Percentiles rank a stretch among this genome's conserved stretches.
Evolutionary conservation across 2,329 filamentous ascomycete species (phyloP).

Genomic region (Eurotiales sp.): DNA sequence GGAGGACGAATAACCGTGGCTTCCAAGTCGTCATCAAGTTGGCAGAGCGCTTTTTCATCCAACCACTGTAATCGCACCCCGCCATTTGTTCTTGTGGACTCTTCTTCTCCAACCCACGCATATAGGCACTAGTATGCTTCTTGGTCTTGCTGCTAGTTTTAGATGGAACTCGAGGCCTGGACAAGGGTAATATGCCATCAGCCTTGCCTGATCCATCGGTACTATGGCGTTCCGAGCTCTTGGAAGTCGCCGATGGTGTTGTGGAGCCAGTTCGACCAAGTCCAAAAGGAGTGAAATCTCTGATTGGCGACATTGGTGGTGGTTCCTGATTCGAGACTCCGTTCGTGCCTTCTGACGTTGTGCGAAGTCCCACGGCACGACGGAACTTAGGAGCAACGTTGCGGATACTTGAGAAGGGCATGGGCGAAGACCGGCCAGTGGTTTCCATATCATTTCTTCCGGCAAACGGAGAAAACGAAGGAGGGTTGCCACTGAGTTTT

Average conservation of each 20-base stretch:
- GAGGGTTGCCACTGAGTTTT: constrained; percentile 35
- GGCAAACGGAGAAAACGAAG: constrained; percentile 46
- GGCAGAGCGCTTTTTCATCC: constrained; percentile 99
- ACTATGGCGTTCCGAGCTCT: constrained; percentile 77
- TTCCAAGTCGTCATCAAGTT: constrained; percentile 98
- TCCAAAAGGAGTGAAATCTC: constrained; percentile 59
- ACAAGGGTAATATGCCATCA: constrained; percentile 47
- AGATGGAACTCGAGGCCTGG: constrained; percentile 49
- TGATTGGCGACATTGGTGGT: constrained; percentile 43
- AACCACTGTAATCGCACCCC: constrained; percentile 88
- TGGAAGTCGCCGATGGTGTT: constrained; percentile 58
- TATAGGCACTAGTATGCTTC: constrained; percentile 93
- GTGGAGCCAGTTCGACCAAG: constrained; percentile 73
- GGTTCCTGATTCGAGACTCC: constrained; percentile 45
- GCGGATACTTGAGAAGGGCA: constrained; percentile 47
- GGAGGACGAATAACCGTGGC: constrained; percentile 88
- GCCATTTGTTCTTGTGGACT: constrained; percentile 77
- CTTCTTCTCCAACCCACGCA: constrained; percentile 77
- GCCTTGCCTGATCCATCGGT: constrained; percentile 55
- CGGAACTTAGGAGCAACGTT: constrained; percentile 59
- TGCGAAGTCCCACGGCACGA: constrained; percentile 67
- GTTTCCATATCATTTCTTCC: constrained; percentile 48
- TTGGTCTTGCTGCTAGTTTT: constrained; percentile 65
- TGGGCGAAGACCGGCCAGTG: constrained; percentile 47
- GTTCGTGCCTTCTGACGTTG: constrained; percentile 69